Evolutionary conservation across 306 rosid species (phyloP).

Genomic region (Acacia confusa): DNA sequence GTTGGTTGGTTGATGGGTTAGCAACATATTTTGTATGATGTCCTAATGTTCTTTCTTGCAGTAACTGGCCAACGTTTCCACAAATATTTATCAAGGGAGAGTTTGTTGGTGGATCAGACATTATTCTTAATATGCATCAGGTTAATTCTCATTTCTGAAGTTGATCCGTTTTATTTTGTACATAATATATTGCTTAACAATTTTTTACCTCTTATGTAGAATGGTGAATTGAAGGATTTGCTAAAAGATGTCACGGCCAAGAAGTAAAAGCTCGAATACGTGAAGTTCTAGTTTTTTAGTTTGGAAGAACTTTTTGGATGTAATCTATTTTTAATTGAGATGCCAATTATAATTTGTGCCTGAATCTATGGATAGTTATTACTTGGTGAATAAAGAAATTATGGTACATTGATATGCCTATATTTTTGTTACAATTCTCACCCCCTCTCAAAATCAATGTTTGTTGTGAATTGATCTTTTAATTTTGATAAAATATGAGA

Average conservation of each 20-base stretch:
- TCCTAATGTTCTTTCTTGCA: constrained; percentile 27
- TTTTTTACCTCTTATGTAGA: constrained; percentile 34
- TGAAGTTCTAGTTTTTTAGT: neutral
- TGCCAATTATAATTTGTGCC: constrained; percentile 20
- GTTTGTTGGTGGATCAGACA: constrained; percentile 75
- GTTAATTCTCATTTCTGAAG: constrained; percentile 32
- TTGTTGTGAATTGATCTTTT: neutral
- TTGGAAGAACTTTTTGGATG: constrained; percentile 24
- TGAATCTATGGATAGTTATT: constrained; percentile 8
- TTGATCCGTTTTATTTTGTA: neutral
- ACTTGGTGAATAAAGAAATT: constrained; percentile 22
- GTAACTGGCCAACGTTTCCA: constrained; percentile 73
- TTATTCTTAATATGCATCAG: constrained; percentile 67
- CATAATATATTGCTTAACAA: constrained; percentile 14
- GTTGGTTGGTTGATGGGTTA: constrained; percentile 12
- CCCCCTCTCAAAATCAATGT: neutral
- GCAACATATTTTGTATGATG: neutral
- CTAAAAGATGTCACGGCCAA: constrained; percentile 41
- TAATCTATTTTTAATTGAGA: constrained; percentile 25
- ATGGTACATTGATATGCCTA: neutral
- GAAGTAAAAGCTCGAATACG: neutral
- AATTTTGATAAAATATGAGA: neutral
- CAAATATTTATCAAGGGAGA: constrained; percentile 75
- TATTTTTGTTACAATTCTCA: neutral
- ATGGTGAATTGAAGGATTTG: constrained; percentile 62